Base-by-base conservation (phyloP, 192 early-diverging fungal genomes). In the Phycomyces nitens region DNA sequence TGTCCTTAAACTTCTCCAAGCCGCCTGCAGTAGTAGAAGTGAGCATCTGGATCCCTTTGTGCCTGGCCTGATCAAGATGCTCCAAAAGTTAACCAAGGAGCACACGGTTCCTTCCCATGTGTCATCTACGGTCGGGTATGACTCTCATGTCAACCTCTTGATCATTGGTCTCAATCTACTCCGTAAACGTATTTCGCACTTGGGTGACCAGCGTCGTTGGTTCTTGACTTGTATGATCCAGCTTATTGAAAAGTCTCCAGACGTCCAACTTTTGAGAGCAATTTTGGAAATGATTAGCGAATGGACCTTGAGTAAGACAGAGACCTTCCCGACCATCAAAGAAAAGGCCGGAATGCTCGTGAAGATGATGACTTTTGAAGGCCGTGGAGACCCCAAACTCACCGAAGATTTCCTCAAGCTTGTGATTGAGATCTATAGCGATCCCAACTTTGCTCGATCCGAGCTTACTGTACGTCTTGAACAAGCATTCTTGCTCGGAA, bases 391-490 rank as follows among this genome's bases (percentile, higher is more conserved):
- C 53, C 74, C 82, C 18, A 77, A 76, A 29, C 75, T 99, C 3
- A 80, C 86, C 24, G 89, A 95, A 63, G 85, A 89, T 51, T 98
- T 94, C 64, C 80, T 99, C 56, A 73, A 88, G 12, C 84, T 99
- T n/a, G 93, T 99, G 1, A 87, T 92, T 7, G 82, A 88, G 20
- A 94, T 98, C 26, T 99, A 98, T 78, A 89, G 76, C 52, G 85
- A 91, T 41, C 84, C 89, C 0, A 70, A 80, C 22, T 94, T 98
- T 73, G 82, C 87, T 15, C 82, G 92, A 53, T 88, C 94, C 10
- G 98, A 99, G 57, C 76, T 98, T 47, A 98, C 95, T 0, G 91
- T 96, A 10, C 83, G 91, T 10, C 75, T 99, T 3, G 98, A 99
- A 72, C 84, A 91, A 64, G 95, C 95, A 4, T 99, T 99, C 68